Evolutionary conservation across 1,284 basidiomycete genomes (phyloP).

Genomic region (Earliella scabrosa): DNA sequence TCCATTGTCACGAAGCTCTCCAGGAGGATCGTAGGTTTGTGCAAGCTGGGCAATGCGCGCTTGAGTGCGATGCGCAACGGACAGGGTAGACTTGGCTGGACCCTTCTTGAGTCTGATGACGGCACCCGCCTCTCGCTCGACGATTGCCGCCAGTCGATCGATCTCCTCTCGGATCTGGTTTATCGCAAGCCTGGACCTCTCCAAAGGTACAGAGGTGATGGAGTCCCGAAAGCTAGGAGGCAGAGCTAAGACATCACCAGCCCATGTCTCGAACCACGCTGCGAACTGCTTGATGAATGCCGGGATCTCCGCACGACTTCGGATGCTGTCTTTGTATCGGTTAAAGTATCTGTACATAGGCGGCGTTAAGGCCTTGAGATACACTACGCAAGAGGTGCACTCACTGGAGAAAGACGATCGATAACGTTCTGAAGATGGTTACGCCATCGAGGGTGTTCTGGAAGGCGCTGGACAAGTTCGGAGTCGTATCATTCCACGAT

Average conservation of each 20-base stretch:
- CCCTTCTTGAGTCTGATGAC: slow-evolving; percentile 31
- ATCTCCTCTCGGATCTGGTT: slow-evolving; percentile 45
- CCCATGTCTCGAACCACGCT: slow-evolving; percentile 54
- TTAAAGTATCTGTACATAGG: slow-evolving; percentile 55
- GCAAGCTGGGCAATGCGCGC: slow-evolving; percentile 27
- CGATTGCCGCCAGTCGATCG: slow-evolving; percentile 48
- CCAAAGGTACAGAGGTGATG: slow-evolving; percentile 26
- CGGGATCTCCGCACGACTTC: slow-evolving; percentile 46
- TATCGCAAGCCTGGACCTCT: slow-evolving; percentile 42
- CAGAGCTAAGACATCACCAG: slow-evolving; percentile 38
- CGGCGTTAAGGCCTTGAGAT: too few relatives aligned
- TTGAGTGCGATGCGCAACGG: slow-evolving; percentile 21
- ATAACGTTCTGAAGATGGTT: slow-evolving; percentile 50
- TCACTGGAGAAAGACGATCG: slow-evolving; percentile 57
- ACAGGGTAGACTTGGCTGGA: slow-evolving; percentile 35
- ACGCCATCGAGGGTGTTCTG: slow-evolving; percentile 36
- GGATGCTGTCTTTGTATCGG: slow-evolving; percentile 59
- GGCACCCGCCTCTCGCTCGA: slow-evolving; percentile 44
- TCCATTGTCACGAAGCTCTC: slow-evolving; percentile 46
- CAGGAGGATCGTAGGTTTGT: slow-evolving; percentile 32
- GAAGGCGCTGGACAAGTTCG: slow-evolving; percentile 6
- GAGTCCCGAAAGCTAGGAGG: slow-evolving; percentile 44
- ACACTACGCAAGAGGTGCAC: too few relatives aligned
- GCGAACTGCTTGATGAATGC: slow-evolving; percentile 46
- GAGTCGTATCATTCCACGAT: slow-evolving; percentile 41